phyloP scores from a whole-genome alignment of 78 protist species.

The Speleostelium caveatum region DNA sequence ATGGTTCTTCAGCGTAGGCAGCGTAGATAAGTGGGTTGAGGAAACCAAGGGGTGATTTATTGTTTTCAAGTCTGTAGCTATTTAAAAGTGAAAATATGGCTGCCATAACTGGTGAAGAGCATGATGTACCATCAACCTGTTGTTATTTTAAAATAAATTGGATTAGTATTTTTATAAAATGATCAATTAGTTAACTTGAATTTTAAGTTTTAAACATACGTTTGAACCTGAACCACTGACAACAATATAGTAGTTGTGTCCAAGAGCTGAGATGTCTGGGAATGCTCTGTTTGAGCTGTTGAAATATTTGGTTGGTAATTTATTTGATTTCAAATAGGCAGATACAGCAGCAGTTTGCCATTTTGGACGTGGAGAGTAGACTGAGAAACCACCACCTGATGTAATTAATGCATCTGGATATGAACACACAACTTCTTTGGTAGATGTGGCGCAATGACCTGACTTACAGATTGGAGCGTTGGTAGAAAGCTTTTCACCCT shows the following conservation, averaged over 20 bases:
- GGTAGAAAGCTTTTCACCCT: too few relatives aligned
- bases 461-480: too few relatives aligned
- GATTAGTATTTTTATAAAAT: too few relatives aligned
- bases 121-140: slow-evolving; percentile 89
- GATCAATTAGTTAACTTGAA: neutral
- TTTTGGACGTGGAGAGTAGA: neutral
- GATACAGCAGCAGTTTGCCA: neutral
- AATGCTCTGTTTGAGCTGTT: neutral
- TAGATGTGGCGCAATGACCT: neutral
- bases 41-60: slow-evolving; percentile 82
- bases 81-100: slow-evolving; percentile 75
- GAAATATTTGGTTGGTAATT: neutral
- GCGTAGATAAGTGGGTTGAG: slow-evolving; percentile 87
- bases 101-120: slow-evolving; percentile 77
- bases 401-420: neutral
- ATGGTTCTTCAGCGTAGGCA: neutral
- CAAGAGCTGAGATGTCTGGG: slow-evolving; percentile 21
- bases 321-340: too few relatives aligned
- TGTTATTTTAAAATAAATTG: too few relatives aligned
- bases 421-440: neutral
- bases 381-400: neutral
- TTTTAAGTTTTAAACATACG: too few relatives aligned
- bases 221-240: too few relatives aligned
- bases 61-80: slow-evolving; percentile 15
- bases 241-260: too few relatives aligned